These are phyloP conservation scores for Fusarium pseudograminearum DNA, from an alignment of 2,329 filamentous ascomycete genomes.

Conservation along the genomic window DNA sequence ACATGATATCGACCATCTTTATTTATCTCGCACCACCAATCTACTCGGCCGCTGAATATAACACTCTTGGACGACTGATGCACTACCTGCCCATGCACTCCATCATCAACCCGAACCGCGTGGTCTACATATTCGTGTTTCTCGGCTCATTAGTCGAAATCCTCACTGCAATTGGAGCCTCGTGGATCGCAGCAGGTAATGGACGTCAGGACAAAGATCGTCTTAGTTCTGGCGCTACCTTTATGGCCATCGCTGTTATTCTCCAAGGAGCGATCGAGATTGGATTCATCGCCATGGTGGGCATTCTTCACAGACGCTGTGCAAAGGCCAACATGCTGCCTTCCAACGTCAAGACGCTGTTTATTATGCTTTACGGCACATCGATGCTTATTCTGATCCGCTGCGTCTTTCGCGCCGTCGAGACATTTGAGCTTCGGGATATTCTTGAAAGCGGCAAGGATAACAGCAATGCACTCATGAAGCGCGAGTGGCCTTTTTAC, in stretches of 20 bases:
- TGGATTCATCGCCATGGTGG: conserved; percentile 41
- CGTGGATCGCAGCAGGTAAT: conserved; percentile 44
- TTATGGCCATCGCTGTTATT: conserved; percentile 64
- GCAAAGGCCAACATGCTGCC: conserved; percentile 39
- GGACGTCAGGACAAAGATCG: conserved; percentile 62
- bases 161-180: conserved; percentile 42
- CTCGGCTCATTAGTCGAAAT: conserved; percentile 41
- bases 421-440: conserved; percentile 40
- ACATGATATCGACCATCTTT: conserved; percentile 45
- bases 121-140: conserved; percentile 48
- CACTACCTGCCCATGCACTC: conserved; percentile 47
- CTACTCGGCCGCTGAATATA: conserved; percentile 46
- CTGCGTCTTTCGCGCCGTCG: conserved; percentile 45
- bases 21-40: conserved; percentile 44
- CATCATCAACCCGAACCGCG: conserved; percentile 44
- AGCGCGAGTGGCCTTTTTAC: conserved; percentile 61
- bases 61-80: conserved; percentile 46
- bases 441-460: conserved; percentile 27
- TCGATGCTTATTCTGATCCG: conserved; percentile 44
- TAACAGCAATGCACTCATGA: conserved; percentile 49
- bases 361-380: conserved; percentile 46
- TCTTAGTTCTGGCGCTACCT: conserved; percentile 66
- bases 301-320: conserved; percentile 37
- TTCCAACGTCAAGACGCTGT: conserved; percentile 40
- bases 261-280: conserved; percentile 48